Evolutionary conservation across 768 basidiomycete species (phyloP).

Genomic region (Cystoderma amianthinum): DNA sequence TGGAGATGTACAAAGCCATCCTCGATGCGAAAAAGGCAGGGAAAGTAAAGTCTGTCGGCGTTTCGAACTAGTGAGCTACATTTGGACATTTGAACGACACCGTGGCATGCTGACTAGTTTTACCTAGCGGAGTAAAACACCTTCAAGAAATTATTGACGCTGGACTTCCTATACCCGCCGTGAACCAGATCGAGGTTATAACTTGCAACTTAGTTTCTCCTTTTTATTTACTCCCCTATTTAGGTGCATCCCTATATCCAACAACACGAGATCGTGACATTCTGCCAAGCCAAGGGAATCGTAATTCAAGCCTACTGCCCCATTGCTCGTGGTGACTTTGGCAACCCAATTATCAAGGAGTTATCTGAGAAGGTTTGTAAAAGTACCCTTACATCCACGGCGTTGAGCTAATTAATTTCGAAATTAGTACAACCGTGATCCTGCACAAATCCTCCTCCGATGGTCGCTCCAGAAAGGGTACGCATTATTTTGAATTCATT

Average conservation of each 20-base stretch:
- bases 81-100: neutral
- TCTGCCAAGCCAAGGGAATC: slow-evolving; percentile 56
- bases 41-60: slow-evolving; percentile 49
- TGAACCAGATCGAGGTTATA: slow-evolving; percentile 46
- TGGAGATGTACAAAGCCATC: slow-evolving; percentile 60
- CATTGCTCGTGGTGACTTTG: slow-evolving; percentile 54
- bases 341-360: slow-evolving; percentile 43
- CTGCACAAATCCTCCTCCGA: slow-evolving; percentile 78
- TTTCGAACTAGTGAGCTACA: neutral
- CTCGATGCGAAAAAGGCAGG: slow-evolving; percentile 59
- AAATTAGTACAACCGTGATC: slow-evolving; percentile 47
- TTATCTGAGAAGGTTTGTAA: slow-evolving; percentile 51
- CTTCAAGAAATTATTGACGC: slow-evolving; percentile 42
- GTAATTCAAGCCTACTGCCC: slow-evolving; percentile 74
- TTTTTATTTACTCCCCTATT: slow-evolving; percentile 44
- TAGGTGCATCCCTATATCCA: slow-evolving; percentile 82
- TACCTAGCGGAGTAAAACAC: slow-evolving; percentile 39
- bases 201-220: too few species aligned
- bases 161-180: slow-evolving; percentile 40
- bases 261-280: slow-evolving; percentile 71
- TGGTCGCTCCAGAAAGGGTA: slow-evolving; percentile 88
- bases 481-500: slow-evolving; percentile 10
- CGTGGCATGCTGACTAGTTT: neutral
- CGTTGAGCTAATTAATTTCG: neutral
- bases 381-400: neutral